Evolutionary conservation across 352 stramenopile species (phyloP).

Genomic region (Phytophthora pluvialis): DNA sequence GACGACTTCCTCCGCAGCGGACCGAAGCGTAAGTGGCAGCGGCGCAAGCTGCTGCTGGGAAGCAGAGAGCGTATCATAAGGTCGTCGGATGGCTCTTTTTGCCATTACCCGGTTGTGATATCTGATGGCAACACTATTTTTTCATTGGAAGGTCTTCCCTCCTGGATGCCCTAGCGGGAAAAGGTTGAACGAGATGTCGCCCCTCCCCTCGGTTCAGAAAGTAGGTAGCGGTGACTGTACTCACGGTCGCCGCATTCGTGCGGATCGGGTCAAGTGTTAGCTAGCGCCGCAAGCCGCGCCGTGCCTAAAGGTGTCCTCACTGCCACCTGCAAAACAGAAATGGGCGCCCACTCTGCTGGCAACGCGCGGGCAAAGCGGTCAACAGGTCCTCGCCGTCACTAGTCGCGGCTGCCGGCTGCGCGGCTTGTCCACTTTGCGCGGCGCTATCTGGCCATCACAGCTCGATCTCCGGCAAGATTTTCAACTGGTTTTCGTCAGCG

Average conservation of each 20-base stretch:
- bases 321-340: slow-evolving; percentile 24
- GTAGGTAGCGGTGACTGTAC: slow-evolving; percentile 20
- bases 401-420: neutral
- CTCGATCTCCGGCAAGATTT: too few species aligned
- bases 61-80: slow-evolving; percentile 26
- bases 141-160: too few species aligned
- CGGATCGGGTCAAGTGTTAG: slow-evolving; percentile 26
- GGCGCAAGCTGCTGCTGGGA: neutral
- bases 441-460: neutral
- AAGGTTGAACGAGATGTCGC: neutral
- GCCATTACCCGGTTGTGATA: slow-evolving; percentile 6
- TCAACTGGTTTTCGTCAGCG: slow-evolving; percentile 1
- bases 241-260: slow-evolving; percentile 17
- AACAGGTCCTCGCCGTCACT: slow-evolving; percentile 18
- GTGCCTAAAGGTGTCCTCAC: slow-evolving; percentile 9
- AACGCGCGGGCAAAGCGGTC: slow-evolving; percentile 4
- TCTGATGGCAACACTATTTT: slow-evolving; percentile 18
- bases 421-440: slow-evolving; percentile 4
- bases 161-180: too few species aligned
- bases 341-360: neutral
- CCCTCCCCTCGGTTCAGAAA: neutral
- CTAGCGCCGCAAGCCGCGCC: neutral
- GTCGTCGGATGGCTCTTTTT: slow-evolving; percentile 12
- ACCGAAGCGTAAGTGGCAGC: slow-evolving; percentile 20
- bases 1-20: neutral